A percentile compares a stretch with the other conserved stretches of the same genome.
phyloP scores from a whole-genome alignment of 305 asterid genomes.

The Stenogyne calaminthoides region DNA sequence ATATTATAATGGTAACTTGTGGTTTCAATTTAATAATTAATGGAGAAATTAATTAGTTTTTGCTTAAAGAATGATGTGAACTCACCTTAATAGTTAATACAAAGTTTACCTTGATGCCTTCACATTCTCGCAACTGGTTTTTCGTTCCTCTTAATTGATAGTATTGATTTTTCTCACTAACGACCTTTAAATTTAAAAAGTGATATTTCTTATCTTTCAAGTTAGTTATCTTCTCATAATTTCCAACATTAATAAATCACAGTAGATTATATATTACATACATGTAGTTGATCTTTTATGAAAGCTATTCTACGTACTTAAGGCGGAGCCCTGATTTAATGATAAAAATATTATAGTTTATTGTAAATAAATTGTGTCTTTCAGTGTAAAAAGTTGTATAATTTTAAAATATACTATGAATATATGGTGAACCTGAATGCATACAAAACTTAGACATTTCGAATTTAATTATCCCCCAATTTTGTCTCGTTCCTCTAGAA shows the following conservation, averaged over 20 bases:
- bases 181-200: neutral
- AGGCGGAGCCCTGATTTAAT: no score
- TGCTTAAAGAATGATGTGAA: constrained; percentile 24
- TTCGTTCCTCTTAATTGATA: neutral
- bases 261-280: no score
- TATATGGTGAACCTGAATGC: no score
- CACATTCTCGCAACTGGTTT: constrained; percentile 2
- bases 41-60: constrained; percentile 9
- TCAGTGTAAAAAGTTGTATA: no score
- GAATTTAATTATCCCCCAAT: neutral
- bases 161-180: neutral
- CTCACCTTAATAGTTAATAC: neutral
- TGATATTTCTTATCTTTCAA: neutral
- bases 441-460: no score
- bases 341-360: no score
- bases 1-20: constrained; percentile 29
- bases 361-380: no score
- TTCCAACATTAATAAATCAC: no score
- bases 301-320: no score
- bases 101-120: constrained; percentile 21
- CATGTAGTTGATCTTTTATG: no score
- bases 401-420: no score
- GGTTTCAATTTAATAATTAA: constrained; percentile 30
- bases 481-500: no score
- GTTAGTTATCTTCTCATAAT: neutral